Conservation (phyloP, 2,329 filamentous ascomycete species). For the Dactylonectria macrodidyma region DNA sequence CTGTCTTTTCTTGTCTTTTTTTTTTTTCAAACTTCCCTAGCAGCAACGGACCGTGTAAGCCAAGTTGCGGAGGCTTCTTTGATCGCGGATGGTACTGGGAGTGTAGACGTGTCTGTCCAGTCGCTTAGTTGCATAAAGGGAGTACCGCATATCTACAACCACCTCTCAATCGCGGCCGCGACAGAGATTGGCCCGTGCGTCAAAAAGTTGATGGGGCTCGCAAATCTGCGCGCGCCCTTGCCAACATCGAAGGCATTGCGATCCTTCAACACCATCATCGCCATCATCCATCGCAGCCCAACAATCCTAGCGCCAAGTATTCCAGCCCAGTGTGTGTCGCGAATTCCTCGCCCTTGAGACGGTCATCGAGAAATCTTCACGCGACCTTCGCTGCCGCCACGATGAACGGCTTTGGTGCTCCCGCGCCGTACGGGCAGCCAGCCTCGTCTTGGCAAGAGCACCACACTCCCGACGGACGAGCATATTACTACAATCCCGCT, state of each 20-base stretch:
- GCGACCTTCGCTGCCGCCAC: slow-evolving; percentile 34
- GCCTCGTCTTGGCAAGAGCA: slow-evolving; percentile 83
- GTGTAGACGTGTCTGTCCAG: slow-evolving; percentile 38
- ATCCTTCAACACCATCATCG: slow-evolving; percentile 30
- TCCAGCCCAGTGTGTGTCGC: slow-evolving; percentile 26
- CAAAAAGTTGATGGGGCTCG: slow-evolving; percentile 43
- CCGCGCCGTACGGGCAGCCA: slow-evolving; percentile 63
- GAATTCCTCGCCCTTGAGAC: neutral
- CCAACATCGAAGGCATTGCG: slow-evolving; percentile 32
- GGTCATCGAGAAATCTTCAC: neutral
- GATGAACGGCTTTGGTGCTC: slow-evolving; percentile 73
- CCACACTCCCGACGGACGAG: slow-evolving; percentile 83
- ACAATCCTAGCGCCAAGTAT: slow-evolving; percentile 18
- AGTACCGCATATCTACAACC: neutral
- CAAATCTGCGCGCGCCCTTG: slow-evolving; percentile 26
- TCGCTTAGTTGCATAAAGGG: slow-evolving; percentile 33
- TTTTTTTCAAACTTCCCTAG: slow-evolving; percentile 31
- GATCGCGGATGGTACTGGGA: slow-evolving; percentile 18
- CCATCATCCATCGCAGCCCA: slow-evolving; percentile 20
- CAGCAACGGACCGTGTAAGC: slow-evolving; percentile 42
- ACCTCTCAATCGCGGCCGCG: slow-evolving; percentile 14
- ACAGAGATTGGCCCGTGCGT: slow-evolving; percentile 40
- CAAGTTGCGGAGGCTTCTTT: slow-evolving; percentile 37
- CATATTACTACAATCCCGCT: slow-evolving; percentile 91
- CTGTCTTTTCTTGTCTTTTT: slow-evolving; percentile 20